A percentile compares a stretch with the other conserved stretches of the same genome.
Conservation (phyloP, 495 filamentous ascomycete genomes). For the Hypoxylon crocopeplum region DNA sequence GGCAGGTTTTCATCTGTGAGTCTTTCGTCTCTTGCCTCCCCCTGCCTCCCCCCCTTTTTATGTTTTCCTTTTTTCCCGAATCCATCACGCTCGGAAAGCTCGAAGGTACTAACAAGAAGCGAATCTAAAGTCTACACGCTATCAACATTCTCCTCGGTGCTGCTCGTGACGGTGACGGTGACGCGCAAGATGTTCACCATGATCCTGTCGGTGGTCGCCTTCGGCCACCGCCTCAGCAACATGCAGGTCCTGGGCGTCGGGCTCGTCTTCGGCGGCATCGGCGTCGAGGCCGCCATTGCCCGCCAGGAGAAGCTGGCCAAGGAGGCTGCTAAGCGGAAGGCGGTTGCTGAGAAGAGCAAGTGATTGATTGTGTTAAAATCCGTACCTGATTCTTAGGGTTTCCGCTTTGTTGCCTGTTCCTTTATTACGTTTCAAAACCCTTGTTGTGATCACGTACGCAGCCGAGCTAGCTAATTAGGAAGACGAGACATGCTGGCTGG, state of each 20-base stretch:
- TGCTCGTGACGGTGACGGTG: constrained; percentile 95
- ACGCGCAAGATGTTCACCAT: constrained; percentile 99
- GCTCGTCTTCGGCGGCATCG: constrained; percentile 94
- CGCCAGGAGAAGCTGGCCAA: constrained; percentile 84
- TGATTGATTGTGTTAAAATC: too few species aligned
- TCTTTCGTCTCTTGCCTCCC: constrained; percentile 8
- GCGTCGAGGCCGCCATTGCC: constrained; percentile 84
- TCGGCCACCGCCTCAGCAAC: constrained; percentile 81
- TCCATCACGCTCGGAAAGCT: not conserved
- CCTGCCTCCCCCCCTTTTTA: constrained; percentile 2
- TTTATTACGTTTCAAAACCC: too few species aligned
- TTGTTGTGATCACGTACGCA: too few species aligned
- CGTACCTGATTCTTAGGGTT: too few species aligned
- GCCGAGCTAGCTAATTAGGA: too few species aligned
- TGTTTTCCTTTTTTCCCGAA: not conserved
- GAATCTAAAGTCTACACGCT: constrained; percentile 79
- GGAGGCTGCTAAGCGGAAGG: constrained; percentile 66
- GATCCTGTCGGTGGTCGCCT: constrained; percentile 93
- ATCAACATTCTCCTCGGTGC: constrained; percentile 84
- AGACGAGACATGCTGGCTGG: too few species aligned
- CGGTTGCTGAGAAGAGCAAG: constrained; percentile 46
- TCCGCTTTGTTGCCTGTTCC: too few species aligned
- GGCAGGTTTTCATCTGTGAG: constrained; percentile 94
- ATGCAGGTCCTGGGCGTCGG: constrained; percentile 94
- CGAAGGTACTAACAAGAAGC: constrained; percentile 11